Conservation (phyloP, 495 filamentous ascomycete species). For the Neurospora sp. region DNA sequence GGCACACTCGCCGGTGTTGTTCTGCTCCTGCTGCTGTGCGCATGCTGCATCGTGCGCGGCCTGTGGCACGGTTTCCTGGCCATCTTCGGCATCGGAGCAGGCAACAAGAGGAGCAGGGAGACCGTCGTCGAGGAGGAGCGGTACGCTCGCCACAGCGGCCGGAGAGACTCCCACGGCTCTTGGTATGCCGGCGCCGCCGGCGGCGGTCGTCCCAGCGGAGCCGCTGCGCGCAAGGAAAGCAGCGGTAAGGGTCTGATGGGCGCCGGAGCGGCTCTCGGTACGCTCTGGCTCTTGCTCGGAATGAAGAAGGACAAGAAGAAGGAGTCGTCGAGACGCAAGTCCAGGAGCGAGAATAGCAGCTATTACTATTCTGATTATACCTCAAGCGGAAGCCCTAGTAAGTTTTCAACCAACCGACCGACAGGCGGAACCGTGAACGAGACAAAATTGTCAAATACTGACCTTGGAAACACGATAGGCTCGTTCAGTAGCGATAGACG, state of each 20-base stretch:
- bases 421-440: conserved; percentile 11
- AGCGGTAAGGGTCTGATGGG: conserved; percentile 44
- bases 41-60: conserved; percentile 61
- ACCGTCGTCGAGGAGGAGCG: conserved; percentile 59
- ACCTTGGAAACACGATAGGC: conserved; percentile 18
- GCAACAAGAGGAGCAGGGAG: conserved; percentile 39
- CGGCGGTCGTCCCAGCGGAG: conserved; percentile 39
- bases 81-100: conserved; percentile 49
- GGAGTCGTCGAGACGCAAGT: conserved; percentile 31
- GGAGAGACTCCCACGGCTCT: conserved; percentile 36
- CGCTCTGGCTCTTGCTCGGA: conserved; percentile 63
- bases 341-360: conserved; percentile 38
- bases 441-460: background rate
- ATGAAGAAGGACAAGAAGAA: conserved; percentile 53
- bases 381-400: conserved; percentile 38
- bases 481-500: conserved; percentile 27
- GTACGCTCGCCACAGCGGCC: conserved; percentile 39
- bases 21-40: conserved; percentile 61
- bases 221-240: conserved; percentile 43
- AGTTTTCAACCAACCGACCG: conserved; percentile 18
- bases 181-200: conserved; percentile 50
- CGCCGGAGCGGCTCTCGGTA: conserved; percentile 52
- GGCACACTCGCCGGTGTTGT: conserved; percentile 69
- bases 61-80: conserved; percentile 53
- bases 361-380: conserved; percentile 38